Evolutionary conservation across 192 early-diverging fungal genomes (phyloP).

Genomic region (Podila clonocystis): DNA sequence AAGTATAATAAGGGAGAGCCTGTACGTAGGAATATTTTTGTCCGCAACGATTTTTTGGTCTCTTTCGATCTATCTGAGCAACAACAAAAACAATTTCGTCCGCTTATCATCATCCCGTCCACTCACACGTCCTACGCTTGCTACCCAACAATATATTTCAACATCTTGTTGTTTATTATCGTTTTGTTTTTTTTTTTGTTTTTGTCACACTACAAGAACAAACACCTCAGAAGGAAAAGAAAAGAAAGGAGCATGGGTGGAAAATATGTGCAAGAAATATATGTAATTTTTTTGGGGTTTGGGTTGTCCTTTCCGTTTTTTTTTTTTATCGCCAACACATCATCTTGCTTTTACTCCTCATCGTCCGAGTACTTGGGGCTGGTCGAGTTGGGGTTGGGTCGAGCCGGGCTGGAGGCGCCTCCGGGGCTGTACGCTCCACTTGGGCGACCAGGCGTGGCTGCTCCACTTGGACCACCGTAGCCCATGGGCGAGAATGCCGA

Average conservation of each 20-base stretch:
- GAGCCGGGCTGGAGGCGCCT: background rate
- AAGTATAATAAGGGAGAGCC: background rate
- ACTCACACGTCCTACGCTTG: background rate
- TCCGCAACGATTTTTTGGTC: too few relatives aligned
- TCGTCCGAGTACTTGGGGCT: slow-evolving; percentile 41
- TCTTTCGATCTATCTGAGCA: too few relatives aligned
- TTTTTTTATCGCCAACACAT: background rate
- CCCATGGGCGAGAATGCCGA: slow-evolving; percentile 69
- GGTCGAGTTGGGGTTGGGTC: slow-evolving; percentile 6
- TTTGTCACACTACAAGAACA: background rate
- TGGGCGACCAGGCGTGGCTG: slow-evolving; percentile 45
- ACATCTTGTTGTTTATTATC: background rate
- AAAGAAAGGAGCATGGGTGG: background rate
- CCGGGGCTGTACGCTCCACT: slow-evolving; percentile 19
- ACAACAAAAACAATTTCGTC: too few relatives aligned
- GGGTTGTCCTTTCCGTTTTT: too few relatives aligned
- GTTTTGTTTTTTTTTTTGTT: background rate
- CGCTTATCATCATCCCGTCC: background rate
- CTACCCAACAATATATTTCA: background rate
- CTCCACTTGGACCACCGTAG: slow-evolving; percentile 43
- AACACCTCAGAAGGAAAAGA: background rate
- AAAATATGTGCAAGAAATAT: too few relatives aligned
- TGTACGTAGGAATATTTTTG: background rate
- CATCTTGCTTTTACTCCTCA: slow-evolving; percentile 19
- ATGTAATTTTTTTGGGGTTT: too few relatives aligned